Base-by-base conservation (phyloP, 176 grass and related monocot species). In the Chloris gayana region DNA sequence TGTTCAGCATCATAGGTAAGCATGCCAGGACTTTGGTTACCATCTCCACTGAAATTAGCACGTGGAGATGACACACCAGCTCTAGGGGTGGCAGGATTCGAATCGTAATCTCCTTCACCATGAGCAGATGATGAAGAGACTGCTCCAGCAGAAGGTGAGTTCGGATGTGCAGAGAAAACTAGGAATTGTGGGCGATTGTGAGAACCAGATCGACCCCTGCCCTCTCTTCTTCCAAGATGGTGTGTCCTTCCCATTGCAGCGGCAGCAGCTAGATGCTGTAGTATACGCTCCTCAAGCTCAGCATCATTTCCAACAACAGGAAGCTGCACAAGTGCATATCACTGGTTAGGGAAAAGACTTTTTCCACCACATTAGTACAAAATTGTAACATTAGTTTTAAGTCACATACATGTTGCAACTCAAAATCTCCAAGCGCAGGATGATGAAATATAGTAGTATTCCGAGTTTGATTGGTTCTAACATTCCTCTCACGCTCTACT, bases 201-300 rank as follows among this genome's bases (percentile, higher is more conserved):
- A 70, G 87, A 85, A 32, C 59, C 82, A 61, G 88, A 72, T 66
- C 86, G 90, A 39, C 78, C 87, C 77, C 80, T 86, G 50, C 82
- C 87, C 64, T 98, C 92, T 80, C 96, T 93, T 88, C 90, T 90
- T 74, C 78, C 81, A 85, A 91, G 79, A 71, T 91, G 86, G 60
- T 89, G 78, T 66, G 86, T 49, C 81, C 88, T 93, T 78, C 93
- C 84, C 86, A 88, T 79, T 10, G 91, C 85, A 75, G 92, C 90
- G 0, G 96, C 84, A 61, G 90, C 90, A 69, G 92, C 88, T 44
- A 99, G 84, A 81, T 89, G 97, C 65, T 91, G 93, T 14, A 99
- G 74, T 80, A 99, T 94, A 82, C 79, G 88, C 85, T 96, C 97
- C 79, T 90, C 87, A 72, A 99, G 89, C 72, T 88, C 90, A 87